Conservation (phyloP, 331 rosid species). For the Stylosanthes scabra region DNA sequence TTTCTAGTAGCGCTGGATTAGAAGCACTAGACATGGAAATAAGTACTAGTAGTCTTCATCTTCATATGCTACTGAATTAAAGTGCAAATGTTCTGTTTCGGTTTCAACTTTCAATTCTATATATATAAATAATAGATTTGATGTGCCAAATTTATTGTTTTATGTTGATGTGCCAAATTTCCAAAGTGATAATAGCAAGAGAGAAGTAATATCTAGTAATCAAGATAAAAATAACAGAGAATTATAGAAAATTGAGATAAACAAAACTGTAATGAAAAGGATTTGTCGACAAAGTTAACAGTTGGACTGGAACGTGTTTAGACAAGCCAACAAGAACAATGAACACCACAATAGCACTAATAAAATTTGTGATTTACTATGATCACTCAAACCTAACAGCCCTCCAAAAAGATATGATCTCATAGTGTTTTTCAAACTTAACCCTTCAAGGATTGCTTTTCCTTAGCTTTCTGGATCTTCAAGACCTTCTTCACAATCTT, state of each 20-base stretch:
- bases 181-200: too few relatives aligned
- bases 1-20: background rate
- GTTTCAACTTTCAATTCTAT: too few relatives aligned
- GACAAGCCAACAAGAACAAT: conserved; percentile 43
- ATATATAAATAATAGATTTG: background rate
- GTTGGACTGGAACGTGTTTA: conserved; percentile 33
- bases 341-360: conserved; percentile 44
- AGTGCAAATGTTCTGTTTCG: background rate
- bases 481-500: conserved; percentile 76
- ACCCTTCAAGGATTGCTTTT: conserved; percentile 55
- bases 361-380: conserved; percentile 41
- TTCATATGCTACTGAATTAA: conserved; percentile 12
- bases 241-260: conserved; percentile 8
- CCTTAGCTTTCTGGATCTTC: conserved; percentile 76
- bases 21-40: conserved; percentile 3
- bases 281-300: conserved; percentile 40
- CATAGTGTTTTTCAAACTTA: conserved; percentile 29
- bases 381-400: conserved; percentile 46
- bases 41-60: too few relatives aligned
- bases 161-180: too few relatives aligned
- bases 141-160: too few relatives aligned
- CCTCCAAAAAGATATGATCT: conserved; percentile 44
- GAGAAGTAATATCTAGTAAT: background rate
- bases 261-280: conserved; percentile 42
- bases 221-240: background rate